Evolutionary conservation across 106 monocot genomes (phyloP).

Genomic region (Dioscorea zingiberensis): DNA sequence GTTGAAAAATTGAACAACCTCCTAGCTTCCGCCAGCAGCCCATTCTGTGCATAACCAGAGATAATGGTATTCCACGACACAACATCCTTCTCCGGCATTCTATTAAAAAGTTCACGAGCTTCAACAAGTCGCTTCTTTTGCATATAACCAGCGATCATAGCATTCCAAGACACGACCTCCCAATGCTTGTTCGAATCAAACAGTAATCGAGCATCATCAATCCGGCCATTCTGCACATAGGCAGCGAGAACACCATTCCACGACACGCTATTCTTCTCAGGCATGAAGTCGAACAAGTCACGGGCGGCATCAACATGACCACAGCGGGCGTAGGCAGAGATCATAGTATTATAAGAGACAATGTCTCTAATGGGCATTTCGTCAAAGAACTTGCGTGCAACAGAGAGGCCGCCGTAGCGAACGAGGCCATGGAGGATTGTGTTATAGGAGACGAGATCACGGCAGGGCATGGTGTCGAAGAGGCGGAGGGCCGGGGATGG

Average conservation of each 20-base stretch:
- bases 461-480: slow-evolving; percentile 41
- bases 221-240: slow-evolving; percentile 41
- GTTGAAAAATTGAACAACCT: slow-evolving; percentile 35
- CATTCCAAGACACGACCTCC: slow-evolving; percentile 63
- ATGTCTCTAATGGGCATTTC: slow-evolving; percentile 43
- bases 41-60: slow-evolving; percentile 60
- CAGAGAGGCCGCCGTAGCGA: slow-evolving; percentile 21
- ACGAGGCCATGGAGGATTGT: slow-evolving; percentile 46
- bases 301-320: slow-evolving; percentile 42
- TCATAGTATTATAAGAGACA: slow-evolving; percentile 65
- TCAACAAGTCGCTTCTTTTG: slow-evolving; percentile 21
- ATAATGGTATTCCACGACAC: slow-evolving; percentile 67
- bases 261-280: slow-evolving; percentile 39
- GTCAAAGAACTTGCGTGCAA: slow-evolving; percentile 47
- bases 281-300: slow-evolving; percentile 33
- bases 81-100: slow-evolving; percentile 39
- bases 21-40: slow-evolving; percentile 30
- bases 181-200: slow-evolving; percentile 33
- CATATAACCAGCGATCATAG: slow-evolving; percentile 53
- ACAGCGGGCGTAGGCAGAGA: slow-evolving; percentile 47
- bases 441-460: slow-evolving; percentile 48
- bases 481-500: slow-evolving; percentile 23
- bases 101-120: slow-evolving; percentile 42
- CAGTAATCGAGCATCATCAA: slow-evolving; percentile 31
- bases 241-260: slow-evolving; percentile 63